phyloP scores from a whole-genome alignment of 495 filamentous ascomycete genomes.

The Penicillium longicatenatum region DNA sequence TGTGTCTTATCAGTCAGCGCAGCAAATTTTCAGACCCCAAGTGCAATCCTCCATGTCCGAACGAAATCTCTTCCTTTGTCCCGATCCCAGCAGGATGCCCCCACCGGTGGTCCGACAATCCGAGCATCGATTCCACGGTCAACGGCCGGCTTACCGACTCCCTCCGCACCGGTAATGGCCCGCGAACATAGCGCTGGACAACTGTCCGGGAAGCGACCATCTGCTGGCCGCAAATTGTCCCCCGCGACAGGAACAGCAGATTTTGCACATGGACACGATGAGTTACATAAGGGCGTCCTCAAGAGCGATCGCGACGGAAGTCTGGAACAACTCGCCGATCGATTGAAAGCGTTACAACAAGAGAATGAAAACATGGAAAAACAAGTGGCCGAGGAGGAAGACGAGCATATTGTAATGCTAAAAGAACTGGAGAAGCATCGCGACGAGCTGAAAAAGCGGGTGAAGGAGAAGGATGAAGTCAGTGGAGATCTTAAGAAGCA shows the following conservation, averaged over 20 bases:
- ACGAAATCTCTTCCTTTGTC: constrained; percentile 61
- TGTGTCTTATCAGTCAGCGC: constrained; percentile 86
- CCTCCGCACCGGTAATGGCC: constrained; percentile 55
- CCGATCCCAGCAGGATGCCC: constrained; percentile 54
- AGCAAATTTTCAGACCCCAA: constrained; percentile 88
- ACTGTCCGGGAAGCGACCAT: constrained; percentile 61
- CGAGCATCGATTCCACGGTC: constrained; percentile 47
- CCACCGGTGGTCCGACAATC: constrained; percentile 40
- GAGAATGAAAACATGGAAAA: constrained; percentile 77
- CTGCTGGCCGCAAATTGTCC: constrained; percentile 72
- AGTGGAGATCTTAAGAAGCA: constrained; percentile 46
- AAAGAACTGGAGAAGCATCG: constrained; percentile 62
- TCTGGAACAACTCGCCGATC: constrained; percentile 65
- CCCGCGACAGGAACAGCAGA: constrained; percentile 67
- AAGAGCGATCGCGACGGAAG: constrained; percentile 40
- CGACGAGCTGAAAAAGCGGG: constrained; percentile 69
- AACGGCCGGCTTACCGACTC: constrained; percentile 54
- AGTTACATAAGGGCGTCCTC: constrained; percentile 34
- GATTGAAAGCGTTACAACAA: constrained; percentile 67
- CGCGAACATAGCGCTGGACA: constrained; percentile 64
- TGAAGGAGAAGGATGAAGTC: constrained; percentile 38
- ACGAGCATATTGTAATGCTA: constrained; percentile 69
- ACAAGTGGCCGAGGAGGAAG: constrained; percentile 61
- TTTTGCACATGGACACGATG: constrained; percentile 35
- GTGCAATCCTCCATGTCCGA: constrained; percentile 77